phyloP scores from a whole-genome alignment of 1,139 yeast genomes.

The Wickerhamomyces sp. region DNA sequence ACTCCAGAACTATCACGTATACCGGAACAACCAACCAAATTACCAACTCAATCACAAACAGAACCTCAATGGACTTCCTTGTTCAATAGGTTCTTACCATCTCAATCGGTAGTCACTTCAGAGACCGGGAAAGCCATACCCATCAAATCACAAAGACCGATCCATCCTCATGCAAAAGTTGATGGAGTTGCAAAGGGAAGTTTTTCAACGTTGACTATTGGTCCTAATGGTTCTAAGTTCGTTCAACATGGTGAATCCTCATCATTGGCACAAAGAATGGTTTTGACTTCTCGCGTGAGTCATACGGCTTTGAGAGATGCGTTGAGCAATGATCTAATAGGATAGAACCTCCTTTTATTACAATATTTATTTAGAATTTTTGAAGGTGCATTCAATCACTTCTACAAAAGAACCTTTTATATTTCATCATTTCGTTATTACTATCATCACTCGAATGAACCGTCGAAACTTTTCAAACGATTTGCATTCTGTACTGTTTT shows the following conservation, averaged over 20 bases:
- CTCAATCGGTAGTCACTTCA: constrained; percentile 19
- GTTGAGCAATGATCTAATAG: constrained; percentile 28
- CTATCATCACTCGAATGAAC: too few relatives aligned
- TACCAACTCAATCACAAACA: not conserved
- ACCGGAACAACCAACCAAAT: not conserved
- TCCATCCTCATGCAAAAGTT: too few relatives aligned
- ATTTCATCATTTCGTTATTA: too few relatives aligned
- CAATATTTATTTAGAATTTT: not conserved
- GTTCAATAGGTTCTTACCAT: constrained; percentile 8
- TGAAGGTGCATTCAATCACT: too few relatives aligned
- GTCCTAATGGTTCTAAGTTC: constrained; percentile 39
- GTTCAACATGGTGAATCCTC: constrained; percentile 23
- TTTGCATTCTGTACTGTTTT: constrained; percentile 6
- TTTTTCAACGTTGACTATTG: constrained; percentile 42
- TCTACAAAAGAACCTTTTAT: too few relatives aligned
- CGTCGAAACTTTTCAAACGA: constrained; percentile 5
- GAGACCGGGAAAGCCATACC: constrained; percentile 22
- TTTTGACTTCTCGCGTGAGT: constrained; percentile 35
- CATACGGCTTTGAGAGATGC: constrained; percentile 41
- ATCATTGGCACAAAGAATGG: constrained; percentile 34
- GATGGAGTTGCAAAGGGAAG: constrained; percentile 29
- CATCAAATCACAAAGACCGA: constrained; percentile 4
- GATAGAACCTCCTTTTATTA: too few relatives aligned
- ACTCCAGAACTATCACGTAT: not conserved
- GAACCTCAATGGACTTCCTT: constrained; percentile 11